These are phyloP conservation scores for Rusavskia elegans DNA, from an alignment of 495 filamentous ascomycete genomes.

Conservation along the genomic window DNA sequence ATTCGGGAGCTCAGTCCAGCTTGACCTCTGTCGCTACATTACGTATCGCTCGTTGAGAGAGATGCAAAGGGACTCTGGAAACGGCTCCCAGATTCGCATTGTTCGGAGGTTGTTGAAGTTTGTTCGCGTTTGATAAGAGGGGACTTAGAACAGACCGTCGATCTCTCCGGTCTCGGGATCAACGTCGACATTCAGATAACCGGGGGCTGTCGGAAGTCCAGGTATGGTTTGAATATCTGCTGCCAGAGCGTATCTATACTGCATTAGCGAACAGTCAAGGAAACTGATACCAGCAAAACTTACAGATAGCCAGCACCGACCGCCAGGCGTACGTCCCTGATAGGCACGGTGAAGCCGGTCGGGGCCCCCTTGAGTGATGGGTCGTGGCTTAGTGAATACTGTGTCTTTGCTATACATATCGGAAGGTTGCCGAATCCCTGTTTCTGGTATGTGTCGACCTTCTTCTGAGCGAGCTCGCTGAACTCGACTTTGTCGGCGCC, in stretches of 20 bases:
- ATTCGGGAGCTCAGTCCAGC: too few relatives aligned
- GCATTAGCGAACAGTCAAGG: not conserved
- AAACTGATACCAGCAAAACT: conserved; percentile 19
- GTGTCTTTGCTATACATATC: conserved; percentile 95
- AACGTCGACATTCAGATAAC: conserved; percentile 92
- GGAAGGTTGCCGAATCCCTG: conserved; percentile 87
- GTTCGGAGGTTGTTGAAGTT: not conserved
- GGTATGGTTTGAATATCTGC: conserved; percentile 98
- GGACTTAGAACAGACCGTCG: conserved; percentile 70
- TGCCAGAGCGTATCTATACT: conserved; percentile 66
- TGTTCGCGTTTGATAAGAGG: not conserved
- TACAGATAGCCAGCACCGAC: conserved; percentile 84
- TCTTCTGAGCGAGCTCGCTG: conserved; percentile 83
- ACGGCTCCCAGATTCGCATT: not conserved
- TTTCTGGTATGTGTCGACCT: conserved; percentile 84
- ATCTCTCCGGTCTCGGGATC: conserved; percentile 90
- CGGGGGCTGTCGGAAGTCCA: conserved; percentile 84
- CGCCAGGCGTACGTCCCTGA: conserved; percentile 84
- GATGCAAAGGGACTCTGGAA: not conserved
- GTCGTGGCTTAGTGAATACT: conserved; percentile 93
- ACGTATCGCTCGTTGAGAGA: not conserved
- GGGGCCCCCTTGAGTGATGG: conserved; percentile 91
- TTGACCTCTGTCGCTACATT: too few relatives aligned
- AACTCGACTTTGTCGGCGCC: conserved; percentile 84
- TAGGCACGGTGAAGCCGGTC: conserved; percentile 87